Conservation (phyloP, 257 asterid genomes). For the Jacaranda copaia region DNA sequence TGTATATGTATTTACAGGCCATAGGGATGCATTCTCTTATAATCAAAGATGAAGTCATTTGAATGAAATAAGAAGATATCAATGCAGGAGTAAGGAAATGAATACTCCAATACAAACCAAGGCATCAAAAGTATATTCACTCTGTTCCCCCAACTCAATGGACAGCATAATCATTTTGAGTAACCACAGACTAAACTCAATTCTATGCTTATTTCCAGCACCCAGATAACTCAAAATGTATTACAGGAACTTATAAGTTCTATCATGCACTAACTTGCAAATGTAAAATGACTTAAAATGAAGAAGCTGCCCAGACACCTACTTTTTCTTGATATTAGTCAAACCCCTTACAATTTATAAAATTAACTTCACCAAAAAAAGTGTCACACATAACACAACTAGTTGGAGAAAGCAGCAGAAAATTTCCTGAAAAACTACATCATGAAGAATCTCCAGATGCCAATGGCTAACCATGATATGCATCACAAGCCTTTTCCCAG, state of each 20-base stretch:
- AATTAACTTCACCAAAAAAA: neutral
- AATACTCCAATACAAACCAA: neutral
- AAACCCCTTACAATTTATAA: neutral
- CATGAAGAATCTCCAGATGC: neutral
- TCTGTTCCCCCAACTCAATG: conserved; percentile 17
- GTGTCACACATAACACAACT: neutral
- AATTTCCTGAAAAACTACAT: conserved; percentile 17
- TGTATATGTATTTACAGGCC: neutral
- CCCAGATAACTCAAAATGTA: neutral
- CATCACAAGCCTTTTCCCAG: too few relatives aligned
- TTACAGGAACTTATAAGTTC: neutral
- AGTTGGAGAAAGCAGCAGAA: neutral
- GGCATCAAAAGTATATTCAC: conserved; percentile 6
- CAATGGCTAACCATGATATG: too few relatives aligned
- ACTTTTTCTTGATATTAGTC: neutral
- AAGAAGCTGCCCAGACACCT: neutral
- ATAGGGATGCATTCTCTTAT: too few relatives aligned
- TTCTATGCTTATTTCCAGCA: neutral
- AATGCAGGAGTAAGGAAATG: neutral
- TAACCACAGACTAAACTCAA: neutral
- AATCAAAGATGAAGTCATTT: neutral
- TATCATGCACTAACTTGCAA: neutral
- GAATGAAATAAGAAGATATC: conserved; percentile 3
- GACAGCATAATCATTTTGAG: conserved; percentile 4
- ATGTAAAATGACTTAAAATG: neutral